phyloP scores from a whole-genome alignment of 345 rosid species.

The Eucalyptus pumila region DNA sequence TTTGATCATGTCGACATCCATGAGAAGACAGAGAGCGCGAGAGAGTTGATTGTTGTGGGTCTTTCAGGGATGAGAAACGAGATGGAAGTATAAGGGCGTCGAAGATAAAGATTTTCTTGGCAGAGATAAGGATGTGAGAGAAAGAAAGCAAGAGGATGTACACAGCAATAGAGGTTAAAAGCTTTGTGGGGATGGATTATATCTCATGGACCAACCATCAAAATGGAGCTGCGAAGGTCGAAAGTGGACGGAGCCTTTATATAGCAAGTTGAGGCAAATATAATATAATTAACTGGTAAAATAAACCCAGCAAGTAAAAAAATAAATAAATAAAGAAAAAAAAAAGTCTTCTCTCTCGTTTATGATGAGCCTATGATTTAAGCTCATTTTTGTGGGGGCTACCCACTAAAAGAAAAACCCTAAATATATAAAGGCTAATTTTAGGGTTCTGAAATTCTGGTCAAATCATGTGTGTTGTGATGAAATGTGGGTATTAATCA shows the following conservation, averaged over 20 bases:
- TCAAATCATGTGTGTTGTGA: neutral
- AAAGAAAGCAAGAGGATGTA: neutral
- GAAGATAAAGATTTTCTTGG: neutral
- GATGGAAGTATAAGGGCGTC: neutral
- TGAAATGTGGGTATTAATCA: neutral
- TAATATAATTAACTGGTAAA: neutral
- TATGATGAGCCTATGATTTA: neutral
- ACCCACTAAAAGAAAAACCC: neutral
- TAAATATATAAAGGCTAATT: neutral
- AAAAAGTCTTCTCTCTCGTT: neutral
- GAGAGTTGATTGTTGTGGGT: neutral
- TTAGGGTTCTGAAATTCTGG: neutral
- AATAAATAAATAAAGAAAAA: neutral
- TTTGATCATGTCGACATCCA: conserved; percentile 7
- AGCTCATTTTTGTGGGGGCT: neutral
- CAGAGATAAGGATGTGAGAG: neutral
- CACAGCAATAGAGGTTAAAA: neutral
- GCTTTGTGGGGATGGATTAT: neutral
- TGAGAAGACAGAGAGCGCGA: neutral
- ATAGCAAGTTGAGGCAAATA: neutral
- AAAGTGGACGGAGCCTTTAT: conserved; percentile 2
- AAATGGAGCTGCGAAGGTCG: neutral
- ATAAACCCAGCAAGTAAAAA: neutral
- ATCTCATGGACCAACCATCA: conserved; percentile 16
- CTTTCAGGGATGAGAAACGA: neutral